Conservation (phyloP, 768 basidiomycete genomes). For the Grammothele lineata region DNA sequence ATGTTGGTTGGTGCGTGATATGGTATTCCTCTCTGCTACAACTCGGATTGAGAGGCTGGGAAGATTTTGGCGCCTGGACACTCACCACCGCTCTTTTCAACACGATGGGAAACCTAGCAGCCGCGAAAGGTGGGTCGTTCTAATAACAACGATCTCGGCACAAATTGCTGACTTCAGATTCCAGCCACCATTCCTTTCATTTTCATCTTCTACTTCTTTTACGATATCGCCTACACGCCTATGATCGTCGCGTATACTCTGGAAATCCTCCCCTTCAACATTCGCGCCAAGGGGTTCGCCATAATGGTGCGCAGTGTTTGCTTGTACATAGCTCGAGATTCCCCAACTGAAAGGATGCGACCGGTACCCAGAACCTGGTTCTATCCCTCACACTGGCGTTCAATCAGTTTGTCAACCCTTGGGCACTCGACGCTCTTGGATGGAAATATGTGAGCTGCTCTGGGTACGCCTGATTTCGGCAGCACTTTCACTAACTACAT, state of each 20-base stretch:
- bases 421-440: constrained; percentile 51
- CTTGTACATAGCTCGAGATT: not conserved
- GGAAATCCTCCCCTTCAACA: constrained; percentile 77
- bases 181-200: constrained; percentile 63
- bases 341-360: not conserved
- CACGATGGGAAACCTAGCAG: constrained; percentile 22
- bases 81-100: constrained; percentile 38
- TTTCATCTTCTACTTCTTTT: constrained; percentile 49
- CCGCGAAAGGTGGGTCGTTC: constrained; percentile 31
- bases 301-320: constrained; percentile 59
- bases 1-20: constrained; percentile 47
- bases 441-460: constrained; percentile 35
- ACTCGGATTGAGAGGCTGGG: not conserved
- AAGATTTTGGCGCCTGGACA: constrained; percentile 59
- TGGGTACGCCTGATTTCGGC: constrained; percentile 10
- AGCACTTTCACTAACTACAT: not conserved
- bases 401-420: constrained; percentile 78
- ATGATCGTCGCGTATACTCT: constrained; percentile 59
- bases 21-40: not conserved
- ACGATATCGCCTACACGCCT: constrained; percentile 75
- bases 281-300: constrained; percentile 78
- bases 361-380: constrained; percentile 45
- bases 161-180: not conserved
- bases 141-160: not conserved
- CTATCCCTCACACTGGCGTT: constrained; percentile 67